Conservation (phyloP, 169 alveolate genomes). For the Plasmodium fragile region DNA sequence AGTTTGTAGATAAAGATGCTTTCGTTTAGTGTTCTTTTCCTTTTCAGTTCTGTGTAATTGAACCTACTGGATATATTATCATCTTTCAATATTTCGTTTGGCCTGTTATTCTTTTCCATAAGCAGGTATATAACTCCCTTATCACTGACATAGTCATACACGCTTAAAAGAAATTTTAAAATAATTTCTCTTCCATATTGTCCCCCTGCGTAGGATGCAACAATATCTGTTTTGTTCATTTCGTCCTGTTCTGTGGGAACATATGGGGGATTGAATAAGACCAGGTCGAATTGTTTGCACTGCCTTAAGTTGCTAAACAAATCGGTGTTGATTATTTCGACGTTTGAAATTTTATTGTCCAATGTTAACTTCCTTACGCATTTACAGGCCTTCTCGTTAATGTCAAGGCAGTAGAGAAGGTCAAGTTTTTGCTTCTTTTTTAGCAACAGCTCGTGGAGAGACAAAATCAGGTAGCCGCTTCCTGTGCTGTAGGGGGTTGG, state of each 20-base stretch:
- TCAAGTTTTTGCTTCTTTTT: slow-evolving; percentile 28
- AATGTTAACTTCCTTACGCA: slow-evolving; percentile 31
- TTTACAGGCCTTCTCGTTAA: slow-evolving; percentile 52
- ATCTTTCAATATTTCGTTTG: slow-evolving; percentile 41
- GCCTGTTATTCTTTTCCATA: slow-evolving; percentile 53
- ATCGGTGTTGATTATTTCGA: slow-evolving; percentile 40
- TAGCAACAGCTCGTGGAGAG: slow-evolving; percentile 31
- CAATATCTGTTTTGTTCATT: slow-evolving; percentile 58
- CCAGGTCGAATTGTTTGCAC: slow-evolving; percentile 47
- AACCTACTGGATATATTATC: slow-evolving; percentile 13
- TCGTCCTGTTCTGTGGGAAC: slow-evolving; percentile 64
- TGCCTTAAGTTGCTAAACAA: slow-evolving; percentile 39
- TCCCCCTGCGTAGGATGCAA: slow-evolving; percentile 74
- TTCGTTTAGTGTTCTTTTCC: slow-evolving; percentile 63
- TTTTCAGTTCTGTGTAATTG: slow-evolving; percentile 24
- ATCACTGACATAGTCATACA: slow-evolving; percentile 57
- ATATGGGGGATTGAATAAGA: slow-evolving; percentile 72
- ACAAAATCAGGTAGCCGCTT: slow-evolving; percentile 50
- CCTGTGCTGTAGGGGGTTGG: slow-evolving; percentile 30
- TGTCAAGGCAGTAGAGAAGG: slow-evolving; percentile 57
- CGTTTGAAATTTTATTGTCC: slow-evolving; percentile 40
- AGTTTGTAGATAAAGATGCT: slow-evolving; percentile 68
- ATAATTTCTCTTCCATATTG: slow-evolving; percentile 69
- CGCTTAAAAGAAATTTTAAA: slow-evolving; percentile 50
- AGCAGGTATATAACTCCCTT: slow-evolving; percentile 52